phyloP scores from a whole-genome alignment of 192 early-diverging fungal species.

The Backusella sp. region DNA sequence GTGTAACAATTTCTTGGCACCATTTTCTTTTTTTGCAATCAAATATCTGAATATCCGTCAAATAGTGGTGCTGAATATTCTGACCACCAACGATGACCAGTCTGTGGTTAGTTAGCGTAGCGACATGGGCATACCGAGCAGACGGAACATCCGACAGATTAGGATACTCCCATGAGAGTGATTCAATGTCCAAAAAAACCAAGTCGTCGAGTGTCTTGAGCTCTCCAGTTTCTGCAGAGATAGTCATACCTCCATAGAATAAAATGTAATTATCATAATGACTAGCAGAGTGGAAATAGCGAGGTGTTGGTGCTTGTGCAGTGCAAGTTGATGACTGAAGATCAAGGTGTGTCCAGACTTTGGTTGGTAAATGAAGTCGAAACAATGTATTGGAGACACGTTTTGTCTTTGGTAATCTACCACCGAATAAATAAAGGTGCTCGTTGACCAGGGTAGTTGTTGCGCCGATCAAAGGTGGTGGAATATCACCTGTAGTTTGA shows the following conservation, averaged over 20 bases:
- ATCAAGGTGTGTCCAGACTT: constrained; percentile 50
- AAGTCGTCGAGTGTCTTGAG: constrained; percentile 65
- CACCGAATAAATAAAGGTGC: constrained; percentile 71
- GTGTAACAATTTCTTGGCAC: constrained; percentile 59
- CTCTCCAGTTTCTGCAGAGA: constrained; percentile 57
- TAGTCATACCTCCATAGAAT: constrained; percentile 77
- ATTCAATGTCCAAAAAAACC: constrained; percentile 59
- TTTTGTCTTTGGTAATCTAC: constrained; percentile 63
- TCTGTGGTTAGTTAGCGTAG: constrained; percentile 58
- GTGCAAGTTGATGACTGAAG: background rate
- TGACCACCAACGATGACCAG: constrained; percentile 76
- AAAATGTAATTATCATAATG: constrained; percentile 60
- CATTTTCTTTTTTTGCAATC: constrained; percentile 63
- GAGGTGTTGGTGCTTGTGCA: constrained; percentile 42
- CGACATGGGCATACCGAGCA: constrained; percentile 74
- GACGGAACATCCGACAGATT: constrained; percentile 47
- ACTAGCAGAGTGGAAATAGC: constrained; percentile 75
- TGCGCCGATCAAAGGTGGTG: constrained; percentile 74
- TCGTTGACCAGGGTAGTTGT: constrained; percentile 65
- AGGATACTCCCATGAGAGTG: constrained; percentile 59
- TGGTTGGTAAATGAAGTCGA: constrained; percentile 58
- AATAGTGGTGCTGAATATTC: constrained; percentile 70
- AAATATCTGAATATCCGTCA: constrained; percentile 72
- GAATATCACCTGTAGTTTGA: constrained; percentile 65
- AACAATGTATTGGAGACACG: constrained; percentile 72